Conservation (phyloP, 805 yeast genomes). For the Starmera amethionina region DNA sequence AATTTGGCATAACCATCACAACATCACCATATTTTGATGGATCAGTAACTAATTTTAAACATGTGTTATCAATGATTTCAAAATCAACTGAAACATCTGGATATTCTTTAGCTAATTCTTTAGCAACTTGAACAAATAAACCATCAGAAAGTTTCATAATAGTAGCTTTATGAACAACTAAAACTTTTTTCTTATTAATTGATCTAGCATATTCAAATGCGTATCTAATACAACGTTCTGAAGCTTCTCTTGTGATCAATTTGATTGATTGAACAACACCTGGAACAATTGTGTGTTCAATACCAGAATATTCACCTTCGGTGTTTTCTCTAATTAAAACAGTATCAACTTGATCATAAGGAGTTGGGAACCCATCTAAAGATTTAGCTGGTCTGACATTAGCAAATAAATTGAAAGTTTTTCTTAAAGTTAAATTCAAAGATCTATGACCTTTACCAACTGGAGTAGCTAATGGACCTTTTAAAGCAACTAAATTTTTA, state of each 20-base stretch:
- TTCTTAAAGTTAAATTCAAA: constrained; percentile 92
- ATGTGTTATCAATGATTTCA: constrained; percentile 93
- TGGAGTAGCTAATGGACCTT: constrained; percentile 98
- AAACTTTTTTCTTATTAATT: constrained; percentile 76
- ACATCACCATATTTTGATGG: constrained; percentile 78
- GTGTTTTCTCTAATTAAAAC: constrained; percentile 98
- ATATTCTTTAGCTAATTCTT: constrained; percentile 82
- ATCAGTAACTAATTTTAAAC: constrained; percentile 80
- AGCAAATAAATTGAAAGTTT: constrained; percentile 93
- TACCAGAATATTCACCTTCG: constrained; percentile 99
- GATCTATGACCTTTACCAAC: constrained; percentile 98
- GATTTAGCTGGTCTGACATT: constrained; percentile 96
- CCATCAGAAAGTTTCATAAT: constrained; percentile 98
- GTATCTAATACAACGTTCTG: constrained; percentile 92
- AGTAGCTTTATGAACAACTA: constrained; percentile 97
- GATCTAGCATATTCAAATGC: constrained; percentile 95
- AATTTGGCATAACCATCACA: constrained; percentile 96
- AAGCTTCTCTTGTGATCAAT: constrained; percentile 92
- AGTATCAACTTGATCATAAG: constrained; percentile 71
- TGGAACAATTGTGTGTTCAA: constrained; percentile 95
- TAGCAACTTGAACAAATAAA: constrained; percentile 85
- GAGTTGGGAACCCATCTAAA: constrained; percentile 88
- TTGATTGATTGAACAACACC: constrained; percentile 98
- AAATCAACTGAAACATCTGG: constrained; percentile 78
- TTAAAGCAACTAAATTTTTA: constrained; percentile 87